Percentiles rank a stretch among this genome's conserved stretches.
Conservation (phyloP, 495 filamentous ascomycete species). For the Antarctomyces pellizariae region DNA sequence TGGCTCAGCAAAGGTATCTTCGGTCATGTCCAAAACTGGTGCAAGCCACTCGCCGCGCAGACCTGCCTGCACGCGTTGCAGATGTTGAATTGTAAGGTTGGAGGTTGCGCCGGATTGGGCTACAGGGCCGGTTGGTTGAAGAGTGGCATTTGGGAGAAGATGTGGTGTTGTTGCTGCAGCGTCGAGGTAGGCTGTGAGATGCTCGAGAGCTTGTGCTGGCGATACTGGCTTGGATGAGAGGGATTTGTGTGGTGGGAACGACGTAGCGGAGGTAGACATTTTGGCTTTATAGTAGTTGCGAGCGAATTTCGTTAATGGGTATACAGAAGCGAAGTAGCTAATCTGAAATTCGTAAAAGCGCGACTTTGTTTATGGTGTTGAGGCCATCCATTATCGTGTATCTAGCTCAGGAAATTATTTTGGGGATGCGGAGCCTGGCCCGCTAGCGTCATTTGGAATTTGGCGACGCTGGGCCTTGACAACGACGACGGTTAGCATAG, state of each 20-base stretch:
- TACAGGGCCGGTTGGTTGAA: conserved; percentile 34
- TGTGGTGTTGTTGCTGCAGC: conserved; percentile 29
- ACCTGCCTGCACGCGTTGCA: conserved; percentile 41
- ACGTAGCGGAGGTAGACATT: conserved; percentile 15
- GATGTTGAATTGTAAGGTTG: conserved; percentile 36
- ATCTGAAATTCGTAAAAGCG: conserved; percentile 1
- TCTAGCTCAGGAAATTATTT: conserved; percentile 3
- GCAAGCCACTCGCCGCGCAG: conserved; percentile 12
- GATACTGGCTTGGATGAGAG: conserved; percentile 23
- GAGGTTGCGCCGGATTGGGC: conserved; percentile 27
- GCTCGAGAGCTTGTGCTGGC: conserved; percentile 26
- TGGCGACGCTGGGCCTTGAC: background rate
- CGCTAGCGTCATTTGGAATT: conserved; percentile 5
- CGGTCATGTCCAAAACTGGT: conserved; percentile 3
- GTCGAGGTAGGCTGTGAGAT: conserved; percentile 33
- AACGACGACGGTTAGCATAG: conserved; percentile 1
- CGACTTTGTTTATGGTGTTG: background rate
- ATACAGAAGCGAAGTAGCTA: conserved; percentile 1
- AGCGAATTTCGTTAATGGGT: conserved; percentile 1
- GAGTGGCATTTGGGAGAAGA: conserved; percentile 40
- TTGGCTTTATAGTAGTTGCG: background rate
- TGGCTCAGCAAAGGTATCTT: too few relatives aligned
- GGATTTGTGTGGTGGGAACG: conserved; percentile 23
- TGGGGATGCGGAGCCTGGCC: conserved; percentile 1
- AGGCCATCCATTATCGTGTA: background rate